Conservation (phyloP, 164 flowering plant species). For the Chimonanthus praecox region DNA sequence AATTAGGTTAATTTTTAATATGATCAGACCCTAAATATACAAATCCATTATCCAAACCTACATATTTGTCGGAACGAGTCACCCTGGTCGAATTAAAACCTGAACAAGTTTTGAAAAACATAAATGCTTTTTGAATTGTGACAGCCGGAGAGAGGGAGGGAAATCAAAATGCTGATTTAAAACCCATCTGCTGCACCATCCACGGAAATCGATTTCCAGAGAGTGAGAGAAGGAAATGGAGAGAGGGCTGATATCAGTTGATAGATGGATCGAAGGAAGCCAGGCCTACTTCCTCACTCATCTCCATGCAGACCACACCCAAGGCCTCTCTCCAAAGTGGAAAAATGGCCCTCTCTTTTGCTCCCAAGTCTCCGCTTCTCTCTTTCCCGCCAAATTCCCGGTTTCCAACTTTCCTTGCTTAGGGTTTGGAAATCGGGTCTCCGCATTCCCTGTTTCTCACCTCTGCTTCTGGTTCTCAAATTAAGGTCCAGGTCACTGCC, state of each 20-base stretch:
- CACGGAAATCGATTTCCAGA: not conserved
- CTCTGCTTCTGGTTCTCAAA: constrained; percentile 30
- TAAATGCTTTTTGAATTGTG: not conserved
- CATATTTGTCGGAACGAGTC: no score
- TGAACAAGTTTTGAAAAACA: no score
- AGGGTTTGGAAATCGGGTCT: constrained; percentile 49
- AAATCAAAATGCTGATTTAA: not conserved
- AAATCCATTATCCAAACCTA: no score
- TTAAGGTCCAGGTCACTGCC: constrained; percentile 40
- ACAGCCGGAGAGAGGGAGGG: not conserved
- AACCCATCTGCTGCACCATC: not conserved
- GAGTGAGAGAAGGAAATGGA: constrained; percentile 34
- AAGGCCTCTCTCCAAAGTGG: constrained; percentile 74
- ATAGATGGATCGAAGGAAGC: constrained; percentile 43
- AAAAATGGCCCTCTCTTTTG: constrained; percentile 60
- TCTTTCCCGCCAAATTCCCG: constrained; percentile 60
- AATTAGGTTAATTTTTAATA: no score
- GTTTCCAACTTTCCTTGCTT: constrained; percentile 54
- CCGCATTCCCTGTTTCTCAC: constrained; percentile 43
- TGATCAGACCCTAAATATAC: no score
- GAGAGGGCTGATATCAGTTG: constrained; percentile 67
- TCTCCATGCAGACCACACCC: constrained; percentile 88
- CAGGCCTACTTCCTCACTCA: constrained; percentile 82
- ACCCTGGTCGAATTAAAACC: no score
- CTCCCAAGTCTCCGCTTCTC: constrained; percentile 71